Evolutionary conservation across 768 basidiomycete genomes (phyloP).

Genomic region (Bullera alba): DNA sequence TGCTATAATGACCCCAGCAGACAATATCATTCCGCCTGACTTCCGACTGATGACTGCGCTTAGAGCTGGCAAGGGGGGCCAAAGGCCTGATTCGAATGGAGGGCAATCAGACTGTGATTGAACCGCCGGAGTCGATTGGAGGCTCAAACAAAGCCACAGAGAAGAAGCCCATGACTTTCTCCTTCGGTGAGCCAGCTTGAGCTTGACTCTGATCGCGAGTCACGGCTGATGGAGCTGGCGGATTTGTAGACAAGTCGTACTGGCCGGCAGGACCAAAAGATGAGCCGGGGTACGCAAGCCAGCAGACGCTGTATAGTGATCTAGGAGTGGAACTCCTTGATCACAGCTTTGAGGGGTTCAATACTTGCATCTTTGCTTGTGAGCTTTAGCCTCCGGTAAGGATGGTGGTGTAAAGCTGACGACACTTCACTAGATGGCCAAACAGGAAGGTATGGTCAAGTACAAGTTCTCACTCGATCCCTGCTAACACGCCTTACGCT

Average conservation of each 20-base stretch:
- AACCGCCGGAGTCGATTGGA: conserved; percentile 69
- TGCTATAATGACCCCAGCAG: background rate
- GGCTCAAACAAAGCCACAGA: conserved; percentile 66
- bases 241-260: conserved; percentile 72
- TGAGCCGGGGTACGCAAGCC: conserved; percentile 84
- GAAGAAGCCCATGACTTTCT: conserved; percentile 80
- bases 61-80: conserved; percentile 88
- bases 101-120: conserved; percentile 84
- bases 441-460: conserved; percentile 31
- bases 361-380: conserved; percentile 99
- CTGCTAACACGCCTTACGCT: conserved; percentile 13
- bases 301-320: conserved; percentile 90
- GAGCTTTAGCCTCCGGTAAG: conserved; percentile 54
- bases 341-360: conserved; percentile 92
- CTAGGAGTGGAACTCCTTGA: conserved; percentile 88
- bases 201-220: background rate
- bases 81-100: conserved; percentile 91
- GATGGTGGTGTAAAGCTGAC: conserved; percentile 15
- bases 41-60: conserved; percentile 5
- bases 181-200: conserved; percentile 52
- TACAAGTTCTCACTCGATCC: background rate
- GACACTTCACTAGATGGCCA: conserved; percentile 35
- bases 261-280: conserved; percentile 89
- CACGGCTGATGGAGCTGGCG: background rate
- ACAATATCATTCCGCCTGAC: background rate